Evolutionary conservation across 2,329 filamentous ascomycete genomes (phyloP).

Genomic region (Xylariaceae sp.): DNA sequence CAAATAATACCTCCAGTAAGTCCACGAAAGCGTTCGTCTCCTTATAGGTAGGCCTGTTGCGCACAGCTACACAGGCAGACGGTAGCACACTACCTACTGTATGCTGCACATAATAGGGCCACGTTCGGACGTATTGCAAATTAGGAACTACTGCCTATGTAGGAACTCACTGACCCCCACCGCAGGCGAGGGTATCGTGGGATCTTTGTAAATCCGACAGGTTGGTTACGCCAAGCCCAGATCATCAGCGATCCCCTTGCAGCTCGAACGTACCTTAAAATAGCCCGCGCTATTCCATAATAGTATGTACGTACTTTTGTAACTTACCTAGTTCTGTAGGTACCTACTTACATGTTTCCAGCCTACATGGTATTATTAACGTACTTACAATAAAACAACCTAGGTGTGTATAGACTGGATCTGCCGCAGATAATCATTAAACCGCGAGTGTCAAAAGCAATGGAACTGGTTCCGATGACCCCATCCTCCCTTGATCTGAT

Average conservation of each 20-base stretch:
- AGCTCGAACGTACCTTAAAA: constrained; percentile 6
- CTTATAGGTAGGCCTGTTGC: too few species aligned
- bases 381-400: too few species aligned
- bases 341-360: too few species aligned
- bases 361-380: too few species aligned
- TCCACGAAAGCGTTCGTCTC: too few species aligned
- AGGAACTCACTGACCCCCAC: background rate
- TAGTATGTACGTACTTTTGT: background rate
- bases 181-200: background rate
- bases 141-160: constrained; percentile 2
- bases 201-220: constrained; percentile 14
- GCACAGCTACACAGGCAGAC: too few species aligned
- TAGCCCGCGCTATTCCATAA: background rate
- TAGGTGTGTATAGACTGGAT: too few species aligned
- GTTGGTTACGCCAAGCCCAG: constrained; percentile 18
- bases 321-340: too few species aligned
- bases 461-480: too few species aligned
- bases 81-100: background rate
- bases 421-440: background rate
- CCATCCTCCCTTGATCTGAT: background rate
- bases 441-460: background rate
- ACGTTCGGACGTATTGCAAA: constrained; percentile 9
- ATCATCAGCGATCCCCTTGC: constrained; percentile 15
- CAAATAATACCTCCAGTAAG: too few species aligned
- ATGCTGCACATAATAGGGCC: background rate